Conservation (phyloP, 2,329 filamentous ascomycete genomes). For the Beauveria sp. region DNA sequence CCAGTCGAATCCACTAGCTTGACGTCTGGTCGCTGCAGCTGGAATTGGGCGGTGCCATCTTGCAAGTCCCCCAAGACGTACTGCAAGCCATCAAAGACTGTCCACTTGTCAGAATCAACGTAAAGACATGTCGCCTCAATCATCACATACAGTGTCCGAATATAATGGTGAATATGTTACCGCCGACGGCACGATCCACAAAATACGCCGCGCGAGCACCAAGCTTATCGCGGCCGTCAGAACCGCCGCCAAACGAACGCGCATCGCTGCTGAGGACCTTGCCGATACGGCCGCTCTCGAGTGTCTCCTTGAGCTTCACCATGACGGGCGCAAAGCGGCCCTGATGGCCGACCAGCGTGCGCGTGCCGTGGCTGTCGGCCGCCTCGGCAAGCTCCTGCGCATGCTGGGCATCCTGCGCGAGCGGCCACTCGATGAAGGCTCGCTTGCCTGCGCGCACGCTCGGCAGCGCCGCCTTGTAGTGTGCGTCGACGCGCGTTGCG, state of each 20-base stretch:
- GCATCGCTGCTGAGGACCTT: conserved; percentile 44
- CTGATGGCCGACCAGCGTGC: conserved; percentile 42
- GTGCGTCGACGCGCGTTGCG: conserved; percentile 45
- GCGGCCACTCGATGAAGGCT: conserved; percentile 51
- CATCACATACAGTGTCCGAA: conserved; percentile 32
- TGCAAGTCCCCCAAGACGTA: conserved; percentile 37
- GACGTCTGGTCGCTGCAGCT: conserved; percentile 35
- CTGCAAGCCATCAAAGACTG: conserved; percentile 39
- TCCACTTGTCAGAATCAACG: not conserved
- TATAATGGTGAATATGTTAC: conserved; percentile 35
- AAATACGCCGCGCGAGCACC: conserved; percentile 37
- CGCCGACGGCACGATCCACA: conserved; percentile 37
- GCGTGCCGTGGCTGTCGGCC: conserved; percentile 23
- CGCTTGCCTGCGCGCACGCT: conserved; percentile 44
- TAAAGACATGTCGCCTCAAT: not conserved
- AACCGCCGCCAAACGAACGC: conserved; percentile 30
- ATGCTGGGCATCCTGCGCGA: conserved; percentile 35
- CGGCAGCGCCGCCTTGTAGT: conserved; percentile 37
- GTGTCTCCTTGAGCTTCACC: conserved; percentile 34
- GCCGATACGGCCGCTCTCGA: conserved; percentile 40
- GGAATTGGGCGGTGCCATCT: conserved; percentile 30
- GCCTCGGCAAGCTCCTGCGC: conserved; percentile 33
- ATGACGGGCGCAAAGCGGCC: conserved; percentile 37
- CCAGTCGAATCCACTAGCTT: conserved; percentile 26
- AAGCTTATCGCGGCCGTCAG: conserved; percentile 25